phyloP scores from a whole-genome alignment of 2,329 filamentous ascomycete species.

The Paraconiothyrium brasiliense region DNA sequence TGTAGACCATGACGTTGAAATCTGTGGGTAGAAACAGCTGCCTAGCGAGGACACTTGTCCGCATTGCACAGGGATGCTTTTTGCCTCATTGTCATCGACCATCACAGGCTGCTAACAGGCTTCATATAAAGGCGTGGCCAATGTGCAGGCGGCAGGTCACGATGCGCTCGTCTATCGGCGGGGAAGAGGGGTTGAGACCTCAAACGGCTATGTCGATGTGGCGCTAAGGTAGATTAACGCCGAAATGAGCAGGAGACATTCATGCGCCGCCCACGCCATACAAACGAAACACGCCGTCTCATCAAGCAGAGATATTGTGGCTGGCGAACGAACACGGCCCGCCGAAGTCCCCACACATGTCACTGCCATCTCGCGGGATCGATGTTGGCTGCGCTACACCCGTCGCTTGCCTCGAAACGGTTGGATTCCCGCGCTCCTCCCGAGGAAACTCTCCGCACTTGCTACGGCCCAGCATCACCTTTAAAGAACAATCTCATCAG shows the following conservation, averaged over 20 bases:
- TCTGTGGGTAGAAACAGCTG: neutral
- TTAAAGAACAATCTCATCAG: neutral
- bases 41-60: conserved; percentile 15
- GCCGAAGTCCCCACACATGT: conserved; percentile 7
- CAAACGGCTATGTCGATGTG: conserved; percentile 12
- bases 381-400: conserved; percentile 6
- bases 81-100: conserved; percentile 8
- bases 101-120: conserved; percentile 2
- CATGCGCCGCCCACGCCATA: conserved; percentile 8
- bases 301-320: conserved; percentile 4
- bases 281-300: conserved; percentile 19
- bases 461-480: conserved; percentile 19
- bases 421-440: conserved; percentile 16
- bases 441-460: conserved; percentile 27
- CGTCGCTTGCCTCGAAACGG: conserved; percentile 17
- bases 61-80: conserved; percentile 9
- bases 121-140: conserved; percentile 17
- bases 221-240: conserved; percentile 30
- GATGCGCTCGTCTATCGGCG: conserved; percentile 14
- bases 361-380: conserved; percentile 14
- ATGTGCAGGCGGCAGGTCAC: conserved; percentile 16
- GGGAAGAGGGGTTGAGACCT: conserved; percentile 22
- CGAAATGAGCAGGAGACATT: conserved; percentile 23
- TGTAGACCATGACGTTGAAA: conserved; percentile 2
- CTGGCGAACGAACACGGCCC: conserved; percentile 9